A percentile compares a stretch with the other conserved stretches of the same genome.
Evolutionary conservation across 257 asterid genomes (phyloP).

Genomic region (Jaltomata sinuosa): DNA sequence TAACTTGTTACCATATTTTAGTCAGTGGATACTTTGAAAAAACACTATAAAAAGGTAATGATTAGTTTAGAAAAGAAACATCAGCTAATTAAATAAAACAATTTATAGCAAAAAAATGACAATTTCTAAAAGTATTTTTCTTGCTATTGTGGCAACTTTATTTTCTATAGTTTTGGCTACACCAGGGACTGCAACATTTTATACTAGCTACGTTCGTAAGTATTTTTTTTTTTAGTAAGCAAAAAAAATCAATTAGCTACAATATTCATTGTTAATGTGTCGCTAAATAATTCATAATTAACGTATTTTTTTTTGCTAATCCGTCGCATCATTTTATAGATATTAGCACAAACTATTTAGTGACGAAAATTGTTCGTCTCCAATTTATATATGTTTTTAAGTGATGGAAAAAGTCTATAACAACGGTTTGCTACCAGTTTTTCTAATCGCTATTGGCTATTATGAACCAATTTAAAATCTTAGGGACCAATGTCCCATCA

Average conservation of each 20-base stretch:
- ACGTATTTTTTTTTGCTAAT: no score
- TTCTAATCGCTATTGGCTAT: background rate
- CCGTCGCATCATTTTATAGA: no score
- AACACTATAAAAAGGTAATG: background rate
- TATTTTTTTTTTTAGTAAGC: background rate
- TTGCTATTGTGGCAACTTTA: slow-evolving; percentile 3
- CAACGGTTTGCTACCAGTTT: background rate
- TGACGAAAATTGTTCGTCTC: no score
- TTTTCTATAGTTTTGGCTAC: slow-evolving; percentile 18
- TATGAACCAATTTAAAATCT: background rate
- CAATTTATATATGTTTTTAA: no score
- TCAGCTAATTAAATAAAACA: background rate
- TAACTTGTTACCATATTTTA: background rate
- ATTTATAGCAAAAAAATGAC: background rate
- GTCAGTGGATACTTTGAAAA: background rate
- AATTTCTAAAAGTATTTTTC: background rate
- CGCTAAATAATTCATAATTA: background rate
- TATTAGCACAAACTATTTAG: no score
- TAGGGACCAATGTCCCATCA: background rate
- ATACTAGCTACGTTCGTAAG: slow-evolving; percentile 30
- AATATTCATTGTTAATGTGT: background rate
- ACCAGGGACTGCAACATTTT: slow-evolving; percentile 37
- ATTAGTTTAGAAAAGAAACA: background rate
- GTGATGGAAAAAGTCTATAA: background rate
- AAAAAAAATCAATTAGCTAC: no score